Evolutionary conservation across 2,329 filamentous ascomycete species (phyloP).

Genomic region (Colletotrichum godetiae): DNA sequence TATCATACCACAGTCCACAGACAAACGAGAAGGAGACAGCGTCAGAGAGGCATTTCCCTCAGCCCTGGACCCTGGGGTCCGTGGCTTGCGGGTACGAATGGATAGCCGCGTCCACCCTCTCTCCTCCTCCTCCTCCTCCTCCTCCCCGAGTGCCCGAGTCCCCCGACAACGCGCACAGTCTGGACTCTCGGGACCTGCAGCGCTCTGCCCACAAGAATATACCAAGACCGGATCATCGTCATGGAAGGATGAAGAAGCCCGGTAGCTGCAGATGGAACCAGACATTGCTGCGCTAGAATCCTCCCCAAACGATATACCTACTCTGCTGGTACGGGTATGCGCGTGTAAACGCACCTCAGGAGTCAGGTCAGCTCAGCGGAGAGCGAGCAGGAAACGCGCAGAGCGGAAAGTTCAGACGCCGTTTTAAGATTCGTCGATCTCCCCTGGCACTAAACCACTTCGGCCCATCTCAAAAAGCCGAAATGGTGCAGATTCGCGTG

Average conservation of each 20-base stretch:
- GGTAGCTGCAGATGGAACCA: neutral
- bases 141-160: neutral
- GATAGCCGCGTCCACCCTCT: neutral
- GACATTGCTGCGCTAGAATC: neutral
- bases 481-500: neutral
- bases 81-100: neutral
- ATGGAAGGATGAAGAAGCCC: neutral
- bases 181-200: neutral
- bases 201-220: neutral
- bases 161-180: neutral
- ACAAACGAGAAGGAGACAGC: no score
- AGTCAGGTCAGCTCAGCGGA: neutral
- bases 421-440: conserved; percentile 5
- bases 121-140: neutral
- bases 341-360: neutral
- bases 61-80: neutral
- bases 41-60: neutral
- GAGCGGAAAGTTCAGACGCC: neutral
- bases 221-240: neutral
- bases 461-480: neutral
- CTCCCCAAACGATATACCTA: neutral
- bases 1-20: neutral
- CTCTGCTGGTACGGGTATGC: neutral
- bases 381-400: neutral
- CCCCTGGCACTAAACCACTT: neutral